These are phyloP conservation scores for Plantago elongata DNA, from an alignment of 257 asterid genomes.

Conservation along the genomic window DNA sequence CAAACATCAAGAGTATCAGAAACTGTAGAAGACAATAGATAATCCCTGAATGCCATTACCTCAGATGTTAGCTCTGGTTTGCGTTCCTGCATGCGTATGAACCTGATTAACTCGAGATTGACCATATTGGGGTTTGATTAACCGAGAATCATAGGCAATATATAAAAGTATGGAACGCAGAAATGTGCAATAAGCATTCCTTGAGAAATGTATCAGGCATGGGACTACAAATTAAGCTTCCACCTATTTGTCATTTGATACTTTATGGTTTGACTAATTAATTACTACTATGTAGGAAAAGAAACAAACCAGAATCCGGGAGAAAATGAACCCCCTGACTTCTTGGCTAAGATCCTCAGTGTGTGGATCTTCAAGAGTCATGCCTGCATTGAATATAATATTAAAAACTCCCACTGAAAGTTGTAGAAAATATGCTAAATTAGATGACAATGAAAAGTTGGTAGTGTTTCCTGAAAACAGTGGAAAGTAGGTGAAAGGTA, in stretches of 20 bases:
- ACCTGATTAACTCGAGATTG: constrained; percentile 21
- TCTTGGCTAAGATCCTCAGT: constrained; percentile 98
- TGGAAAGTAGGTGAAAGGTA: not conserved
- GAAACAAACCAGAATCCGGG: constrained; percentile 77
- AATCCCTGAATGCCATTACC: constrained; percentile 97
- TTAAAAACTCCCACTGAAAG: constrained; percentile 3
- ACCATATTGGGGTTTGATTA: not conserved
- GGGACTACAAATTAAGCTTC: not conserved
- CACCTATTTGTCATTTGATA: too few relatives aligned
- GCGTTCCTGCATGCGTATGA: constrained; percentile 69
- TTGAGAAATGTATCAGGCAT: not conserved
- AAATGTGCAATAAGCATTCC: too few relatives aligned
- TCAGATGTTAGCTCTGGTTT: constrained; percentile 87
- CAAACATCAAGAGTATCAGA: constrained; percentile 92
- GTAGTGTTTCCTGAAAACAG: not conserved
- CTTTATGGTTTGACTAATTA: too few relatives aligned
- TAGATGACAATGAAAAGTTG: not conserved
- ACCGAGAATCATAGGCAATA: too few relatives aligned
- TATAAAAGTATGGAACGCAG: too few relatives aligned
- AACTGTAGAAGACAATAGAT: constrained; percentile 74
- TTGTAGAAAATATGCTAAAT: not conserved
- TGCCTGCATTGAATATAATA: constrained; percentile 49
- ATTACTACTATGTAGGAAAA: constrained; percentile 10
- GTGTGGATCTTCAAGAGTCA: constrained; percentile 97
- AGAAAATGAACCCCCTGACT: constrained; percentile 93